Conservation (phyloP, 2,329 filamentous ascomycete genomes). For the Metarhizium sp. region DNA sequence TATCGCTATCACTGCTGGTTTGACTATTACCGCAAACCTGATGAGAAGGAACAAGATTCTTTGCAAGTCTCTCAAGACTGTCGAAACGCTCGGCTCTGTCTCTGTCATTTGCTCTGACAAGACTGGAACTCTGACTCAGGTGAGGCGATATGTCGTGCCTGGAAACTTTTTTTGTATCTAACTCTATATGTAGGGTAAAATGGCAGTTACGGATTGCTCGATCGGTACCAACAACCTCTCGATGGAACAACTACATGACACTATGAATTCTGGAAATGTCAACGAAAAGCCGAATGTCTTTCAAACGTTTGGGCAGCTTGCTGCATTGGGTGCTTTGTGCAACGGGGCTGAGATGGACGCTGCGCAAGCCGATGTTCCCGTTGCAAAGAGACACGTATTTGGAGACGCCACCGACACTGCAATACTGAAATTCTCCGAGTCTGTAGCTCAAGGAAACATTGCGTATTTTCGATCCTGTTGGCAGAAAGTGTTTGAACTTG, state of each 20-base stretch:
- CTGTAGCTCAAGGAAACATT: constrained; percentile 42
- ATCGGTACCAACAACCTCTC: constrained; percentile 43
- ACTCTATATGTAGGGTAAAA: constrained; percentile 45
- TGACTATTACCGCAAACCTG: constrained; percentile 68
- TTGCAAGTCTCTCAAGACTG: constrained; percentile 72
- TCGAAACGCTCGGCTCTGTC: constrained; percentile 65
- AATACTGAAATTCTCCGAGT: constrained; percentile 61
- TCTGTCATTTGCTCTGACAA: constrained; percentile 71
- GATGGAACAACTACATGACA: constrained; percentile 39
- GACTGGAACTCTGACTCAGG: constrained; percentile 59
- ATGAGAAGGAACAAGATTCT: constrained; percentile 71
- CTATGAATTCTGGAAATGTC: constrained; percentile 13
- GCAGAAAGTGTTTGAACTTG: constrained; percentile 57
- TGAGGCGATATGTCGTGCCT: constrained; percentile 12
- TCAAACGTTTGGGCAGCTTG: constrained; percentile 42
- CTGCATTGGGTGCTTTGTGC: constrained; percentile 55
- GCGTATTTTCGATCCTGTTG: constrained; percentile 51
- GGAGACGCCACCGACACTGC: constrained; percentile 72
- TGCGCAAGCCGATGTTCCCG: constrained; percentile 46
- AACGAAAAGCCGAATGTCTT: constrained; percentile 25
- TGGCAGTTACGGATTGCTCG: constrained; percentile 62
- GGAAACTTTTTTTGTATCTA: not conserved
- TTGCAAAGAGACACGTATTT: constrained; percentile 54
- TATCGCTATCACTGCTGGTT: constrained; percentile 57
- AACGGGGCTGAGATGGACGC: constrained; percentile 70